Conservation (phyloP, 2,329 filamentous ascomycete species). For the Aureobasidium mangrovei region DNA sequence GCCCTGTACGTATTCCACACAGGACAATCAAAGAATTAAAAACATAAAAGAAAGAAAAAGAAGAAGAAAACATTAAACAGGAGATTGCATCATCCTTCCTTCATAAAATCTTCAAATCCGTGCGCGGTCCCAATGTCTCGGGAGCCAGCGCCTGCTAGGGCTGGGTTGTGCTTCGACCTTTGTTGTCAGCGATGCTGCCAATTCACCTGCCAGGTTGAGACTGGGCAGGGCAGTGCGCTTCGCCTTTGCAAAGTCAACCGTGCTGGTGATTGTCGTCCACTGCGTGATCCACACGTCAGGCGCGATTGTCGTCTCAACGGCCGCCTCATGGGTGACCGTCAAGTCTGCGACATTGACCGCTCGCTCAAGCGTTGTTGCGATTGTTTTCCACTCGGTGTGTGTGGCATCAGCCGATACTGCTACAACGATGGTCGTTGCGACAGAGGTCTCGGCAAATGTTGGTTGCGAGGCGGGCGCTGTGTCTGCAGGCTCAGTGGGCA, state of each 20-base stretch:
- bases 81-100: background rate
- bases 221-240: constrained; percentile 7
- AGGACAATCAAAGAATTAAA: background rate
- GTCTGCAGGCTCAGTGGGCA: background rate
- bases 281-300: background rate
- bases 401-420: constrained; percentile 3
- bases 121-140: constrained; percentile 7
- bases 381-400: background rate
- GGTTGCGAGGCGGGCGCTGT: background rate
- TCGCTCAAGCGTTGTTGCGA: constrained; percentile 5
- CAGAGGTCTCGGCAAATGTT: background rate
- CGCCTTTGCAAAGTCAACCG: constrained; percentile 2
- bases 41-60: background rate
- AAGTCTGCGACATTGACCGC: background rate
- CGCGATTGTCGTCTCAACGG: background rate
- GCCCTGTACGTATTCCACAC: background rate
- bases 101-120: constrained; percentile 6
- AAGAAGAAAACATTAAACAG: constrained; percentile 4
- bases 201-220: background rate
- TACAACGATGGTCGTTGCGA: background rate
- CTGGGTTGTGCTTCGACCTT: background rate
- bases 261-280: constrained; percentile 6
- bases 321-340: constrained; percentile 1
- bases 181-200: background rate
- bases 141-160: constrained; percentile 11